These are phyloP conservation scores for Penicillium fimorum DNA, from an alignment of 495 filamentous ascomycete genomes.

Conservation along the genomic window DNA sequence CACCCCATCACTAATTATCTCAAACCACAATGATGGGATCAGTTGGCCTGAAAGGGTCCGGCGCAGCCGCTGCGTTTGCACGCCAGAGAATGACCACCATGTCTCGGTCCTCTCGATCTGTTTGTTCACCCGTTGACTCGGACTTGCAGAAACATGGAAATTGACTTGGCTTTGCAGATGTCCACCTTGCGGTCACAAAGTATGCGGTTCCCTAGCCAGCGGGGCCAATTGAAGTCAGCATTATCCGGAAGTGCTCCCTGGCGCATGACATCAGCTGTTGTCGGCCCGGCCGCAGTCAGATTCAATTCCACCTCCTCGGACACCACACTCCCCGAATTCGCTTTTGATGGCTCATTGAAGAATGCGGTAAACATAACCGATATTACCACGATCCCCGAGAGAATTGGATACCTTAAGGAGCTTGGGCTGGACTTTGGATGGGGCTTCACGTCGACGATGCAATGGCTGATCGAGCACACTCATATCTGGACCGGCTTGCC, in stretches of 20 bases:
- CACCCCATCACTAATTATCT: slow-evolving; percentile 15
- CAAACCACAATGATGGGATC: slow-evolving; percentile 39
- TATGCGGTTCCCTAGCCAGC: slow-evolving; percentile 24
- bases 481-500: slow-evolving; percentile 70
- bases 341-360: slow-evolving; percentile 10
- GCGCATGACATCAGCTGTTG: slow-evolving; percentile 24
- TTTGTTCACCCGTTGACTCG: slow-evolving; percentile 24
- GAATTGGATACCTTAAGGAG: slow-evolving; percentile 77
- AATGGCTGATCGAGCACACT: slow-evolving; percentile 76
- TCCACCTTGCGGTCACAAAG: slow-evolving; percentile 38
- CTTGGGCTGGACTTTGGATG: slow-evolving; percentile 84
- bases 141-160: slow-evolving; percentile 12
- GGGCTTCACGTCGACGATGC: slow-evolving; percentile 66
- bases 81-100: slow-evolving; percentile 36
- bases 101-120: slow-evolving; percentile 39
- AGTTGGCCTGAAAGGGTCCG: slow-evolving; percentile 34
- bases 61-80: slow-evolving; percentile 29
- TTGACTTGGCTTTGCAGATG: slow-evolving; percentile 33
- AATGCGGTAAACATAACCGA: slow-evolving; percentile 33
- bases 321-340: slow-evolving; percentile 21
- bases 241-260: slow-evolving; percentile 28
- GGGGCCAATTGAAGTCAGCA: slow-evolving; percentile 23
- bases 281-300: slow-evolving; percentile 31
- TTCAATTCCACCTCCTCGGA: slow-evolving; percentile 47
- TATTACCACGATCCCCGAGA: slow-evolving; percentile 57